phyloP scores from a whole-genome alignment of 257 asterid genomes.

The Marsdenia floribunda region DNA sequence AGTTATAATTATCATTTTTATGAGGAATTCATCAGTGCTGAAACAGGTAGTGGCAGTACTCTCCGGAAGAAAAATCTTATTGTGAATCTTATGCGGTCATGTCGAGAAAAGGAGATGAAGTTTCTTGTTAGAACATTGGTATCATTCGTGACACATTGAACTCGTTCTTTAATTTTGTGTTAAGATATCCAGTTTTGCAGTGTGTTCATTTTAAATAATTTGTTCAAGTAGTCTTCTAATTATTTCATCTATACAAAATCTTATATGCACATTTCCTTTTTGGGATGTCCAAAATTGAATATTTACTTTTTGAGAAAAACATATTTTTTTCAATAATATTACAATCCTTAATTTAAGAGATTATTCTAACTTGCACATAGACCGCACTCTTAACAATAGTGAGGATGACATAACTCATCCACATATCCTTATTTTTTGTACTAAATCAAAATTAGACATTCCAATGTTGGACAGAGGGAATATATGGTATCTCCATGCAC shows the following conservation, averaged over 20 bases:
- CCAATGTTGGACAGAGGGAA: too few relatives aligned
- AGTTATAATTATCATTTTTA: slow-evolving; percentile 16
- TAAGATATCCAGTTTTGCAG: neutral
- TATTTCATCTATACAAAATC: too few relatives aligned
- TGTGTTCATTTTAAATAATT: neutral
- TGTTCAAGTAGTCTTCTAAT: neutral
- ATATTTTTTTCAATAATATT: neutral
- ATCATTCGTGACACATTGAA: slow-evolving; percentile 15
- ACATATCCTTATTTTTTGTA: too few relatives aligned
- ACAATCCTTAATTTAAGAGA: neutral
- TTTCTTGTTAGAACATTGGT: slow-evolving; percentile 91
- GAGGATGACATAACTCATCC: too few relatives aligned
- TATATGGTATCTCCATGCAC: neutral
- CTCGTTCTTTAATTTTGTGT: neutral
- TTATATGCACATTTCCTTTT: neutral
- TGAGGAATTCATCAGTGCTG: slow-evolving; percentile 64
- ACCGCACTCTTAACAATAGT: too few relatives aligned
- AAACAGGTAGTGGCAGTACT: slow-evolving; percentile 86
- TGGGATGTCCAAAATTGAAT: neutral
- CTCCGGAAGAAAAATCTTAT: slow-evolving; percentile 69
- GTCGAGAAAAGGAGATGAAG: slow-evolving; percentile 91
- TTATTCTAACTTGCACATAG: too few relatives aligned
- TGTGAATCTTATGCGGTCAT: slow-evolving; percentile 80
- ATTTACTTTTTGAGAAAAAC: neutral
- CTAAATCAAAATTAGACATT: too few relatives aligned